Percentiles rank a stretch among this genome's conserved stretches.
Evolutionary conservation across 1,284 basidiomycete species (phyloP).

Genomic region (Trichosporon sp.): DNA sequence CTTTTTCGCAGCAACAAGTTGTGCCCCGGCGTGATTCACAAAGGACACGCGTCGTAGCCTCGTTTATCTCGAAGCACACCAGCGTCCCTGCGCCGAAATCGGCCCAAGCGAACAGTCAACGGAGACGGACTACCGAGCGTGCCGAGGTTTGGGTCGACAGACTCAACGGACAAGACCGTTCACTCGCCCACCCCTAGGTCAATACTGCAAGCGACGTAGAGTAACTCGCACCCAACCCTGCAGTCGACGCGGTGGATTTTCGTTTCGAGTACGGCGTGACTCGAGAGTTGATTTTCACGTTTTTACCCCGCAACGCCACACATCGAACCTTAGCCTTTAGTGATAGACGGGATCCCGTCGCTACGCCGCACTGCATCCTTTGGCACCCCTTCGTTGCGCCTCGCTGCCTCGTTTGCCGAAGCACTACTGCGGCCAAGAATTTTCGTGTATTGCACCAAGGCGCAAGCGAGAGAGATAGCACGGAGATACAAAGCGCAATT

Average conservation of each 20-base stretch:
- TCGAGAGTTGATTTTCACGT: slow-evolving; percentile 10
- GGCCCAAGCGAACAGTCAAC: neutral
- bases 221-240: neutral
- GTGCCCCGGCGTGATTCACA: neutral
- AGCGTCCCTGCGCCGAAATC: neutral
- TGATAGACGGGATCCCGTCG: neutral
- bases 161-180: slow-evolving; percentile 5
- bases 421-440: neutral
- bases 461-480: neutral
- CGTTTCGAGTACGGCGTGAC: slow-evolving; percentile 7
- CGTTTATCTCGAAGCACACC: neutral
- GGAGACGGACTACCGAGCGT: slow-evolving; percentile 4
- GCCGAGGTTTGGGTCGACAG: neutral
- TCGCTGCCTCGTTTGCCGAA: neutral
- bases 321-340: neutral
- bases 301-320: slow-evolving; percentile 12
- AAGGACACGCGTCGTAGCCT: neutral
- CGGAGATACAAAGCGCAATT: neutral
- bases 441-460: neutral
- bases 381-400: neutral
- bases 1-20: neutral
- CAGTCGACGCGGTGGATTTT: neutral
- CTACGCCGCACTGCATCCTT: neutral
- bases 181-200: neutral
- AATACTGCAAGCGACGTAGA: neutral